Evolutionary conservation across 1,284 basidiomycete genomes (phyloP).

Genomic region (Ceratobasidium sp.): DNA sequence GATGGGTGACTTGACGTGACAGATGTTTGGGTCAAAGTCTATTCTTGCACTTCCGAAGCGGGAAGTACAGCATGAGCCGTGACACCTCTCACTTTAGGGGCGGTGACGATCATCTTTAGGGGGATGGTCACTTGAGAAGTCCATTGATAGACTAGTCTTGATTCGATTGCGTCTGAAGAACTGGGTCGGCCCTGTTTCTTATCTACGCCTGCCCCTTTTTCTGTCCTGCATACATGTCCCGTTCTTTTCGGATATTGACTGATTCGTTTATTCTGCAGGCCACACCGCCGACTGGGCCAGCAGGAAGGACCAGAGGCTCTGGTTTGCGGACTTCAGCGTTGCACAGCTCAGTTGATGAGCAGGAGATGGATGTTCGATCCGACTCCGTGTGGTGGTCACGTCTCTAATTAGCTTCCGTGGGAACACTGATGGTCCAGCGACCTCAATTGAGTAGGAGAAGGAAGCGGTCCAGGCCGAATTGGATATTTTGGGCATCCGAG

Average conservation of each 20-base stretch:
- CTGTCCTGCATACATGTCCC: not conserved
- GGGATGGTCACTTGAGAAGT: too few species aligned
- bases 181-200: not conserved
- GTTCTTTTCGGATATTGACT: not conserved
- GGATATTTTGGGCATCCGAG: not conserved
- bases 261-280: not conserved
- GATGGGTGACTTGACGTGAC: slow-evolving; percentile 16
- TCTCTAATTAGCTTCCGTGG: slow-evolving; percentile 32
- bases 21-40: slow-evolving; percentile 1
- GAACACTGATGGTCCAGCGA: slow-evolving; percentile 16
- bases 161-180: not conserved
- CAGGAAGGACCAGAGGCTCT: slow-evolving; percentile 23
- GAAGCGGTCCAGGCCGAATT: not conserved
- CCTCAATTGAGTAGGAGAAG: slow-evolving; percentile 22
- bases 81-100: slow-evolving; percentile 19
- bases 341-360: slow-evolving; percentile 36
- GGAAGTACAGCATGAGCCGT: not conserved
- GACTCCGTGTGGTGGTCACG: not conserved
- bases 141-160: too few species aligned
- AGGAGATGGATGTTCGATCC: slow-evolving; percentile 18
- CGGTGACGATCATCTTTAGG: too few species aligned
- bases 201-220: not conserved
- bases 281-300: slow-evolving; percentile 28
- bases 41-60: too few species aligned
- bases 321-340: slow-evolving; percentile 35